Conservation (phyloP, 2,329 filamentous ascomycete genomes). For the Teratosphaeria zuluensis region DNA sequence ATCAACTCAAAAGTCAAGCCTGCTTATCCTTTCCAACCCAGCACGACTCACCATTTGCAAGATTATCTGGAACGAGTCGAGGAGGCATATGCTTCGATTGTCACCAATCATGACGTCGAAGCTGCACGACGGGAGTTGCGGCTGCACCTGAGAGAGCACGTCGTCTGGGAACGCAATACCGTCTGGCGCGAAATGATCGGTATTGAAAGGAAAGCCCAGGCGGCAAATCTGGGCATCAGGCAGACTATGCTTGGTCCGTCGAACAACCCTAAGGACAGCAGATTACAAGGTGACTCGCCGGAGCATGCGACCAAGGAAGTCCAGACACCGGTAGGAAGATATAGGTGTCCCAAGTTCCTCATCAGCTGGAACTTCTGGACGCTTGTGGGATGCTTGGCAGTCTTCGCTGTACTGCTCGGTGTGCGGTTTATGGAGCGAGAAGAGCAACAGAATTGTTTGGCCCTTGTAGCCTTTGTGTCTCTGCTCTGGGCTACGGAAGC, state of each 20-base stretch:
- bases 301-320: slow-evolving; percentile 54
- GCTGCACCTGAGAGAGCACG: slow-evolving; percentile 86
- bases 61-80: slow-evolving; percentile 67
- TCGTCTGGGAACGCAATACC: slow-evolving; percentile 97
- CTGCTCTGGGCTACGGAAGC: slow-evolving; percentile 96
- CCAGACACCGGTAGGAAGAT: slow-evolving; percentile 66
- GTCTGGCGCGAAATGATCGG: slow-evolving; percentile 99
- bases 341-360: slow-evolving; percentile 71
- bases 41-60: slow-evolving; percentile 61
- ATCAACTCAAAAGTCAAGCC: slow-evolving; percentile 63
- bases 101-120: slow-evolving; percentile 69
- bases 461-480: slow-evolving; percentile 87
- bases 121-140: slow-evolving; percentile 76
- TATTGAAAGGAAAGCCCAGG: slow-evolving; percentile 89
- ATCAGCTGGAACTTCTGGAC: slow-evolving; percentile 72
- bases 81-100: slow-evolving; percentile 66
- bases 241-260: slow-evolving; percentile 71
- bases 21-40: slow-evolving; percentile 70
- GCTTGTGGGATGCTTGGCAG: slow-evolving; percentile 56
- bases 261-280: slow-evolving; percentile 55
- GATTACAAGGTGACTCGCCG: slow-evolving; percentile 64
- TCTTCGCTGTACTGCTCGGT: slow-evolving; percentile 66
- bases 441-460: slow-evolving; percentile 93
- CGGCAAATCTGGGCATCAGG: slow-evolving; percentile 73
- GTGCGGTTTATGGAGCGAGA: slow-evolving; percentile 74